phyloP scores from a whole-genome alignment of 2,329 filamentous ascomycete genomes.

The Uncinocarpus reesii region DNA sequence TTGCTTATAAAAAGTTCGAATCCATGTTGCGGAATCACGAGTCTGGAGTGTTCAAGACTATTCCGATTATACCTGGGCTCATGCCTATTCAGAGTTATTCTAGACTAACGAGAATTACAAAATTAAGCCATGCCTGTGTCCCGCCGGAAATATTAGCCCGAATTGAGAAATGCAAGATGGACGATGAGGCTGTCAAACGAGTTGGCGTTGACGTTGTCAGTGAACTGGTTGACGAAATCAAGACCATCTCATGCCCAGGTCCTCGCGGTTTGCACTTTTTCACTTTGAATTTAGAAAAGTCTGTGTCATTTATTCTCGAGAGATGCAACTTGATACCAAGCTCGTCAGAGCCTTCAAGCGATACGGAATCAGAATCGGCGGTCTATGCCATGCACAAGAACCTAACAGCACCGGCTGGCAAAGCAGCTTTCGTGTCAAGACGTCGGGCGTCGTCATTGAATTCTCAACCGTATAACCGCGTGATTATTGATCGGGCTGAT shows the following conservation, averaged over 20 bases:
- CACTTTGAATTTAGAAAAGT: slow-evolving; percentile 91
- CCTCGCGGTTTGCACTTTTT: slow-evolving; percentile 92
- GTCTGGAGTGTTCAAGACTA: slow-evolving; percentile 72
- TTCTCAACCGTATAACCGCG: slow-evolving; percentile 74
- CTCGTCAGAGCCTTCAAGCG: slow-evolving; percentile 30
- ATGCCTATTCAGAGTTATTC: slow-evolving; percentile 98
- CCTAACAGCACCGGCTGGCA: slow-evolving; percentile 20
- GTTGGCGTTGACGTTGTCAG: slow-evolving; percentile 55
- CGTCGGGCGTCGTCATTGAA: slow-evolving; percentile 68
- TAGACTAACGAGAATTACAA: slow-evolving; percentile 86
- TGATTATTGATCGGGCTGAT: slow-evolving; percentile 59
- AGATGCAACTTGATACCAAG: slow-evolving; percentile 69
- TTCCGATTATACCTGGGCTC: slow-evolving; percentile 84
- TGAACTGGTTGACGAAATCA: slow-evolving; percentile 73
- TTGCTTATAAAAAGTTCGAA: slow-evolving; percentile 75
- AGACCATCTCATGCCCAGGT: slow-evolving; percentile 49
- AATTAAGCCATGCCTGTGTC: slow-evolving; percentile 80
- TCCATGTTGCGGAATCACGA: slow-evolving; percentile 64
- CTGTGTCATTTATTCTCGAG: slow-evolving; percentile 86
- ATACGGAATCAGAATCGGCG: slow-evolving; percentile 39
- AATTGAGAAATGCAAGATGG: slow-evolving; percentile 39
- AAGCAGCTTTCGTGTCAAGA: slow-evolving; percentile 27
- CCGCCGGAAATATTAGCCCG: slow-evolving; percentile 60
- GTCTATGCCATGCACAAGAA: slow-evolving; percentile 27
- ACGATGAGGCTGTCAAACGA: slow-evolving; percentile 41